Evolutionary conservation across 2,329 filamentous ascomycete genomes (phyloP).

Genomic region (Cladosporium sp.): DNA sequence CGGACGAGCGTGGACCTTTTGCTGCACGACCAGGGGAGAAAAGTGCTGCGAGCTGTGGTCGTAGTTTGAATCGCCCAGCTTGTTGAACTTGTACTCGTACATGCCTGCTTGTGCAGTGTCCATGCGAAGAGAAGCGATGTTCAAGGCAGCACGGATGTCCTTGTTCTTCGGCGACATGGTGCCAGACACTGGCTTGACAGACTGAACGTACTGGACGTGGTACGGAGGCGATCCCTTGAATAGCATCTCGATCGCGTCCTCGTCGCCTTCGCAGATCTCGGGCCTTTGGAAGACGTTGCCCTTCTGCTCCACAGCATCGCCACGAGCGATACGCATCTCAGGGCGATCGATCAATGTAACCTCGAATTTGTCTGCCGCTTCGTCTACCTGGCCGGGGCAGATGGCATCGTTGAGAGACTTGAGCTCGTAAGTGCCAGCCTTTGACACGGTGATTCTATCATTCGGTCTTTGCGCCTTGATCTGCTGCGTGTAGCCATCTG

Average conservation of each 20-base stretch:
- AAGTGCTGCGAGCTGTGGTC: conserved; percentile 65
- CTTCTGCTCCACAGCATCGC: conserved; percentile 55
- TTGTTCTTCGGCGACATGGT: conserved; percentile 62
- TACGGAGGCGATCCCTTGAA: conserved; percentile 78
- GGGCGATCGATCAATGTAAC: conserved; percentile 85
- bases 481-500: conserved; percentile 32
- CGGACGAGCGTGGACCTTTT: conserved; percentile 80
- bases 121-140: conserved; percentile 74
- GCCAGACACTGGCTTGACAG: conserved; percentile 65
- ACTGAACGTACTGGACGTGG: conserved; percentile 75
- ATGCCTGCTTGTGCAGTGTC: conserved; percentile 78
- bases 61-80: conserved; percentile 83
- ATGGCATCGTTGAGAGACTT: conserved; percentile 70
- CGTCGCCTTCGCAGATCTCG: conserved; percentile 89
- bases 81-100: conserved; percentile 82
- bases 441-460: conserved; percentile 25
- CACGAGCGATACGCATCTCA: conserved; percentile 57
- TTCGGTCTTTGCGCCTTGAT: conserved; percentile 35
- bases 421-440: conserved; percentile 71
- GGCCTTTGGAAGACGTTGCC: conserved; percentile 63
- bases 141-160: conserved; percentile 71
- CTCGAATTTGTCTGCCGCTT: conserved; percentile 69
- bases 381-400: conserved; percentile 78
- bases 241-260: conserved; percentile 79
- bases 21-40: conserved; percentile 66